Base-by-base conservation (phyloP, 202 grass and related monocot genomes). In the Miscanthus sacchariflorus region DNA sequence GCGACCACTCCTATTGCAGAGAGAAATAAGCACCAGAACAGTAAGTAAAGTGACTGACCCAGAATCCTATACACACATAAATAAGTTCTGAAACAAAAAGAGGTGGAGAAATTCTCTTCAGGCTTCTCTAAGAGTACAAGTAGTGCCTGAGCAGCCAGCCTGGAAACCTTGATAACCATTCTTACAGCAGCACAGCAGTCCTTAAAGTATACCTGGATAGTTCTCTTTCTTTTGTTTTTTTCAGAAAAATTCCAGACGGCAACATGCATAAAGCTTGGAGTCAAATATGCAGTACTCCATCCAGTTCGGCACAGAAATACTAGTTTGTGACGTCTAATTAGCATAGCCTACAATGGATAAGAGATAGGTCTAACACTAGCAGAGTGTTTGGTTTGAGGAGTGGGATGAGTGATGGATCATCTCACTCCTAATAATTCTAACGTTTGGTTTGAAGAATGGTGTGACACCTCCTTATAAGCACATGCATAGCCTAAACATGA, bases 1-100 rank as follows among this genome's bases (percentile, higher is more conserved):
- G 68, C 86, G 90, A 43, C 96, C 93, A 81, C 75, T 94, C 92
- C 96, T 98, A 89, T 79, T 76, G 70, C 79, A 83, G 75, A 89
- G 86, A 84, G 5, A 90, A 92, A 88, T 75, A 80, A 70, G 40
- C 7, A 40, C 72, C 23, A 89, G 56, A 87, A 78, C 84, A 81
- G 68, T 21, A 73, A 82, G 75, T 46, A 86, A 38, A 59, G 59
- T 58, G 18, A 72, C 38, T 74, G 33, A 70, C 11, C 21, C 33
- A 78, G 58, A 83, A 77, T 33, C 28, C 30, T 78, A 72, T 46
- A 25, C 84, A 70, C 56, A 52, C 54, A 78, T 63, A 65, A 70
- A 78, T 28, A 30, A 68, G 49, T 39, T 25, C 18, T 69, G 13
- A 59, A 72, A 25, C 19, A 56, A 59, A 82, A 56, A 15, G 11